Base-by-base conservation (phyloP, 768 basidiomycete species). In the Lactarius indigo region DNA sequence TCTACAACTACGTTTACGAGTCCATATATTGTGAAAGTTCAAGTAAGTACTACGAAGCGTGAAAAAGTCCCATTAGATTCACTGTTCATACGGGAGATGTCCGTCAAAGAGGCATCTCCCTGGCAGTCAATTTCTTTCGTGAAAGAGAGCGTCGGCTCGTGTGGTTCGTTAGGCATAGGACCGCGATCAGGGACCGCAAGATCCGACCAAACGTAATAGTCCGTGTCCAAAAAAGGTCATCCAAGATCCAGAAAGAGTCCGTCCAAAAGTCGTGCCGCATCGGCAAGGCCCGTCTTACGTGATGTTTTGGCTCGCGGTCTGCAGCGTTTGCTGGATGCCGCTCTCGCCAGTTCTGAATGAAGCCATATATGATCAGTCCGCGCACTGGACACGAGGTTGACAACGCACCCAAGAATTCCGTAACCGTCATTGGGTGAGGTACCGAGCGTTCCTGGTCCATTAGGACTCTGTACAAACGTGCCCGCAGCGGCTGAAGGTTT, bases 401-500 rank as follows among this genome's bases (percentile, higher is more conserved):
- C 20, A n/a, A 63, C 68, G 47, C 31, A 69, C 68, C 67, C 67
- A 15, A 55, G 30, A 35, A 61, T 65, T 35, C 60, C 69, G 56
- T 70, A 70, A 30, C 70, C 70, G 31, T 70, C 70, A 47, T 70
- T 64, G 23, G 70, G 68, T 20, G 68, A 70, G 23, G 2, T 1
- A 42, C 42, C 57, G n/a, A 63, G 13, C 26, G 63, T 63, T n/a
- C 69, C 67, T 31, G 2, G 35, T 18, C 26, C 31, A 35, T 1
- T 39, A 42, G 55, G 6, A 52, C 12, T 17, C 59, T 68, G 69
- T 26, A 70, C 42, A 20, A 70, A 15, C 10, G 69, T 70, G 20
- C 69, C 69, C 30, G 5, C 1, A 26, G 2, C 59, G 15, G 13
- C 12, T 17, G 1, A 12, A 70, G 41, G 2, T 15, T 35, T 28